Evolutionary conservation across 2,329 filamentous ascomycete species (phyloP).

Genomic region (Zymoseptoria crescenta): DNA sequence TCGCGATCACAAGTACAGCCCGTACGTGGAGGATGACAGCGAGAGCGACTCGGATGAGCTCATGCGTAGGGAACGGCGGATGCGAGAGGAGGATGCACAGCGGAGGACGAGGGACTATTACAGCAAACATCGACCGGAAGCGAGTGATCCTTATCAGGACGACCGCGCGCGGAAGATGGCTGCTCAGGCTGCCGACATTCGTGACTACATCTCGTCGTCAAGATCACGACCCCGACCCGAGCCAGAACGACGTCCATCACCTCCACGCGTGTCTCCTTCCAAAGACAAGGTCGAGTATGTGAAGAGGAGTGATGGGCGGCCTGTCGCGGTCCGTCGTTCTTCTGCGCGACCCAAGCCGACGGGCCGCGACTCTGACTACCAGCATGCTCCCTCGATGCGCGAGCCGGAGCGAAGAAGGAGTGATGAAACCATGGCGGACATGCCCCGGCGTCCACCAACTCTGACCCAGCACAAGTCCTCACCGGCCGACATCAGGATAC

Average conservation of each 20-base stretch:
- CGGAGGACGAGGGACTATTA: conserved; percentile 18
- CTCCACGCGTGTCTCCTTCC: conserved; percentile 20
- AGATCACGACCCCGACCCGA: conserved; percentile 14
- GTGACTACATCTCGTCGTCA: conserved; percentile 24
- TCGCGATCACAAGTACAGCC: conserved; percentile 29
- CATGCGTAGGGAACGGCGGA: conserved; percentile 10
- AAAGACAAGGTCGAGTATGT: conserved; percentile 23
- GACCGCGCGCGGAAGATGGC: conserved; percentile 22
- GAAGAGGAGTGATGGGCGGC: conserved; percentile 19
- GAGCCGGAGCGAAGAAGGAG: conserved; percentile 20
- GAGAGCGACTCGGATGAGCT: conserved; percentile 25
- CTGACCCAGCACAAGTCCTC: conserved; percentile 33
- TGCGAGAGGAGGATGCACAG: conserved; percentile 20
- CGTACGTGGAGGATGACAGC: conserved; percentile 23
- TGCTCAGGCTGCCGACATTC: conserved; percentile 17
- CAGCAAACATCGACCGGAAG: conserved; percentile 18
- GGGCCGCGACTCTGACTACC: conserved; percentile 12
- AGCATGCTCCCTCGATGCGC: conserved; percentile 16
- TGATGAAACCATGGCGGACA: conserved; percentile 14
- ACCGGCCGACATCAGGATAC: conserved; percentile 23
- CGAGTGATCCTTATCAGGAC: conserved; percentile 19
- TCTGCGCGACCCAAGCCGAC: conserved; percentile 18
- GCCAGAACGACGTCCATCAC: conserved; percentile 20
- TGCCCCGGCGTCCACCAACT: conserved; percentile 21
- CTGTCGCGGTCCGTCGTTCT: conserved; percentile 20